Evolutionary conservation across 805 yeast genomes (phyloP).

Genomic region (Sungouiozyma ichnusensis): DNA sequence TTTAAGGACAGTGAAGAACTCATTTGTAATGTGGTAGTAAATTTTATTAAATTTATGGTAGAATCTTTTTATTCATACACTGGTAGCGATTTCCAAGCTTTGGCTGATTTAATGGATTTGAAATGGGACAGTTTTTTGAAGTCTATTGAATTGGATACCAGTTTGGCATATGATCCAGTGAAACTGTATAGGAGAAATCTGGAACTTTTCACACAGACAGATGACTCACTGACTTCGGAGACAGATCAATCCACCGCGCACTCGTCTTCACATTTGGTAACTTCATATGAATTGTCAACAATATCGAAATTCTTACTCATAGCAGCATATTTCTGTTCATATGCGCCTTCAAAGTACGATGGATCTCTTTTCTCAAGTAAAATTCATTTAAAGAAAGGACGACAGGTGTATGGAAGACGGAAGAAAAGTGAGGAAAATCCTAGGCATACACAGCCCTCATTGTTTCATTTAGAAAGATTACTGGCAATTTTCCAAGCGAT

Average conservation of each 20-base stretch:
- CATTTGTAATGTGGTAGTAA: conserved; percentile 5
- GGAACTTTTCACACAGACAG: conserved; percentile 24
- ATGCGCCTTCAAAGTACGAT: conserved; percentile 59
- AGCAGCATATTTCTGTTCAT: conserved; percentile 79
- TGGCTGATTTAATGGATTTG: conserved; percentile 22
- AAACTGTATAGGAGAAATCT: conserved; percentile 25
- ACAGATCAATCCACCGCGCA: conserved; percentile 6
- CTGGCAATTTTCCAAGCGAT: conserved; percentile 72
- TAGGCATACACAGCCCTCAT: conserved; percentile 56
- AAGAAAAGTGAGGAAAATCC: conserved; percentile 44
- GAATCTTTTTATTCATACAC: conserved; percentile 27
- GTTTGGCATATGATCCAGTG: conserved; percentile 13
- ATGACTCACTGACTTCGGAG: conserved; percentile 22
- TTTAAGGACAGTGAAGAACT: conserved; percentile 7
- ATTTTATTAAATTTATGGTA: conserved; percentile 21
- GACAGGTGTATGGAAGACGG: conserved; percentile 32
- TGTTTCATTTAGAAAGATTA: conserved; percentile 69
- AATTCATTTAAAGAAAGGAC: conserved; percentile 35
- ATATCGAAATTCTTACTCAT: conserved; percentile 63
- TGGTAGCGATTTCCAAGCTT: conserved; percentile 21
- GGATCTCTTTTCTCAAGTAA: conserved; percentile 54
- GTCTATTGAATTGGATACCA: conserved; percentile 12
- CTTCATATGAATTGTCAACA: conserved; percentile 39
- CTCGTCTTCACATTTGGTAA: conserved; percentile 3
- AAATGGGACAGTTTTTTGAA: conserved; percentile 23